These are phyloP conservation scores for Hysterium pulicare DNA, from an alignment of 2,329 filamentous ascomycete species.

Conservation along the genomic window DNA sequence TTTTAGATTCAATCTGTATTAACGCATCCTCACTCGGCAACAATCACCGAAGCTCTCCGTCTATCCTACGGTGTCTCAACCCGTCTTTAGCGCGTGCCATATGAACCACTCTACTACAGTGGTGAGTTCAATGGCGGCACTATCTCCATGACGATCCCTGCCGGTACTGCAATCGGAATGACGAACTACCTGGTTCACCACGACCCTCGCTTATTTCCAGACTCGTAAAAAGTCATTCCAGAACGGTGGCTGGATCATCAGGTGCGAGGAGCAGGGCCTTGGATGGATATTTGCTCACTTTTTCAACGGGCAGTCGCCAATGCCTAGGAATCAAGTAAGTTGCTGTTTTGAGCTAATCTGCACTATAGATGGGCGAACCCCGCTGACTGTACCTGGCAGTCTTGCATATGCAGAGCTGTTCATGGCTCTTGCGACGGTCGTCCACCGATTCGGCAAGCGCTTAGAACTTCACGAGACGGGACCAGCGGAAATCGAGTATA, in stretches of 20 bases:
- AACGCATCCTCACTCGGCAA: no score
- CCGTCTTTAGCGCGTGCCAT: conserved; percentile 12
- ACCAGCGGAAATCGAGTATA: background rate
- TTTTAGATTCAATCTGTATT: no score
- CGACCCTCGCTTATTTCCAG: conserved; percentile 15
- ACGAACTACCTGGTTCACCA: conserved; percentile 20
- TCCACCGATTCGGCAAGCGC: conserved; percentile 6
- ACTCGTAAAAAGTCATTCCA: conserved; percentile 12
- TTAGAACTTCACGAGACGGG: conserved; percentile 9
- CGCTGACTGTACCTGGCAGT: conserved; percentile 7
- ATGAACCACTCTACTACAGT: conserved; percentile 2
- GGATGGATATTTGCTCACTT: conserved; percentile 26
- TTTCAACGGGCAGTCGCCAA: conserved; percentile 28
- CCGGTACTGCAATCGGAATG: conserved; percentile 23
- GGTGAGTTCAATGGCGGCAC: background rate
- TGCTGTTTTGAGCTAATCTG: no score
- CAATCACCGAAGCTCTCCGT: conserved; percentile 1
- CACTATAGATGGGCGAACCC: no score
- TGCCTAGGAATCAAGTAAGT: conserved; percentile 36
- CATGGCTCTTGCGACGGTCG: conserved; percentile 9
- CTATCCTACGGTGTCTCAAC: background rate
- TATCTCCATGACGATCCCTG: conserved; percentile 7
- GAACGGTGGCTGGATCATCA: conserved; percentile 27
- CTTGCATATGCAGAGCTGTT: conserved; percentile 13
- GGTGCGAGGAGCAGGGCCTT: conserved; percentile 19